phyloP scores from a whole-genome alignment of 148 eudicot genomes.

The Rhododendron henanense region DNA sequence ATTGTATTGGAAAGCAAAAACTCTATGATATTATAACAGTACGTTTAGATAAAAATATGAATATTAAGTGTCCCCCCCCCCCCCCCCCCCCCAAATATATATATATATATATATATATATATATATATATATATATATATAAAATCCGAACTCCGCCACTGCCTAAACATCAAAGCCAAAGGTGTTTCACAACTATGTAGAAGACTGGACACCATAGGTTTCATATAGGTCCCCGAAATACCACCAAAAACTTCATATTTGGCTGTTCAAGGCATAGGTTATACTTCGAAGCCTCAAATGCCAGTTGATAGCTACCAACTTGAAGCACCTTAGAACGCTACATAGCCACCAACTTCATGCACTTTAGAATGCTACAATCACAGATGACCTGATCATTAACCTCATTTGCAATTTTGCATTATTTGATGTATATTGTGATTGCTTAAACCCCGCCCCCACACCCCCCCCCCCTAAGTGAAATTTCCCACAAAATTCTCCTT shows the following conservation, averaged over 20 bases:
- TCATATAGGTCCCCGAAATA: neutral
- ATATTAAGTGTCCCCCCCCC: too few relatives aligned
- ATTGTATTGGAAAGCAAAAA: too few relatives aligned
- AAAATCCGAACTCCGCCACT: neutral
- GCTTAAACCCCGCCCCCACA: neutral
- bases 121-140: too few relatives aligned
- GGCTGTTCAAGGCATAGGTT: neutral
- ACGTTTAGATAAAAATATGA: too few relatives aligned
- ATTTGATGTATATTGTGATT: neutral
- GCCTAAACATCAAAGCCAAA: neutral
- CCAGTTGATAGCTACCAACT: neutral
- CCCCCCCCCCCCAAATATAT: too few relatives aligned
- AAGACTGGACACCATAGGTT: neutral
- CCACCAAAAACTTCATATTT: neutral
- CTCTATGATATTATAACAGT: too few relatives aligned
- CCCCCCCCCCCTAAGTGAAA: neutral
- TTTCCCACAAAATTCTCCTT: neutral
- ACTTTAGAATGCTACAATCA: neutral
- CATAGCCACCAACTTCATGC: neutral
- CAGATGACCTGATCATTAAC: neutral
- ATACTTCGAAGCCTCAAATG: neutral
- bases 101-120: too few relatives aligned
- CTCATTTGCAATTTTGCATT: neutral
- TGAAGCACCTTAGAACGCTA: neutral
- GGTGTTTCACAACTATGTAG: neutral